phyloP scores from a whole-genome alignment of 345 rosid species.

The Carallia brachiata region DNA sequence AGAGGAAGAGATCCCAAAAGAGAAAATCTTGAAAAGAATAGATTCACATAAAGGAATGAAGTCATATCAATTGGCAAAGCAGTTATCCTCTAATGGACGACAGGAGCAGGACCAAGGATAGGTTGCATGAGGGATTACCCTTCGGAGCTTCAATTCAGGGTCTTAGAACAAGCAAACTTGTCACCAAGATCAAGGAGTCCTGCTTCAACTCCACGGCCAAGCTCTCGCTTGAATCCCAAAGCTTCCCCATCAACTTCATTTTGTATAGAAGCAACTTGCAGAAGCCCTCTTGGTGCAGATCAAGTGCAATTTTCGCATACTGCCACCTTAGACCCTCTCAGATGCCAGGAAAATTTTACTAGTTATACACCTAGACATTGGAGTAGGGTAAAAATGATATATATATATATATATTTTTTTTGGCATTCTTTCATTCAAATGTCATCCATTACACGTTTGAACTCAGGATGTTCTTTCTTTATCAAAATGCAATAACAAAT shows the following conservation, averaged over 20 bases:
- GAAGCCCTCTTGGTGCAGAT: conserved; percentile 27
- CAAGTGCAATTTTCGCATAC: conserved; percentile 5
- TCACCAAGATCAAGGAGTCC: conserved; percentile 54
- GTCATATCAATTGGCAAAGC: conserved; percentile 75
- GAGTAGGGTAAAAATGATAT: neutral
- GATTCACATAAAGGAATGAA: conserved; percentile 70
- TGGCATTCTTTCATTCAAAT: too few species aligned
- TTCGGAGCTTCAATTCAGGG: conserved; percentile 63
- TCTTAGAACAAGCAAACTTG: conserved; percentile 67
- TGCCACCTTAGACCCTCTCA: conserved; percentile 11
- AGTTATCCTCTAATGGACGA: conserved; percentile 78
- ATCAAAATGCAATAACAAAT: too few species aligned
- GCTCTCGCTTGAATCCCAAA: conserved; percentile 20
- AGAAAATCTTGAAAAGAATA: conserved; percentile 69
- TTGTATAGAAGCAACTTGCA: conserved; percentile 17
- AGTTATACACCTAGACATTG: neutral
- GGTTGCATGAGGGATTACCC: conserved; percentile 98
- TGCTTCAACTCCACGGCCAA: conserved; percentile 10
- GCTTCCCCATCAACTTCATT: conserved; percentile 12
- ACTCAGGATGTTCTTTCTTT: too few species aligned
- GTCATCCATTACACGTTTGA: too few species aligned
- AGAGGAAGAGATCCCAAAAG: conserved; percentile 55
- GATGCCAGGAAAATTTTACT: conserved; percentile 5
- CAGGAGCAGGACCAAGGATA: conserved; percentile 93
- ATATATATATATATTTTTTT: too few species aligned